A percentile compares a stretch with the other conserved stretches of the same genome.
phyloP scores from a whole-genome alignment of 129 eudicot genomes.

The Sambucus nigra region DNA sequence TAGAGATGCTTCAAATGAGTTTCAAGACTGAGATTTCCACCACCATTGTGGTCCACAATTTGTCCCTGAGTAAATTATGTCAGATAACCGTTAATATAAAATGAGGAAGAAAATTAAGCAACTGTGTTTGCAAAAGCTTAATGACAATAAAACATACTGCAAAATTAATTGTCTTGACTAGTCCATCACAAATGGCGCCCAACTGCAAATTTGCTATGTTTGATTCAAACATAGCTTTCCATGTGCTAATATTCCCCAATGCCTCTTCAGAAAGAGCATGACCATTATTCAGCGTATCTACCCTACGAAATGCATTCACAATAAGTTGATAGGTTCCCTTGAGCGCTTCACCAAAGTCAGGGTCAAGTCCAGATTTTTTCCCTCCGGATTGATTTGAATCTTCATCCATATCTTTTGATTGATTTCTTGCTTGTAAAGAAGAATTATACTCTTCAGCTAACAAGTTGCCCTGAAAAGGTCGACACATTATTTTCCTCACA shows the following conservation, averaged over 20 bases:
- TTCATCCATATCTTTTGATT: slow-evolving; percentile 11
- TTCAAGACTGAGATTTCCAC: slow-evolving; percentile 20
- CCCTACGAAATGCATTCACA: slow-evolving; percentile 23
- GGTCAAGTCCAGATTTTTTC: slow-evolving; percentile 22
- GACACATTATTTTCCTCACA: too few relatives aligned
- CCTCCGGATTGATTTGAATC: slow-evolving; percentile 4
- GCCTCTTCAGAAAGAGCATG: slow-evolving; percentile 31
- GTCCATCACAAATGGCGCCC: slow-evolving; percentile 34
- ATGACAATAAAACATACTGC: slow-evolving; percentile 45
- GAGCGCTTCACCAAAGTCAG: slow-evolving; percentile 33
- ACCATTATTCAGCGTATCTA: slow-evolving; percentile 28
- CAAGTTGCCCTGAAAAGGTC: slow-evolving; percentile 42
- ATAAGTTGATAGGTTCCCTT: slow-evolving; percentile 27
- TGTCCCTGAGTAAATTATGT: slow-evolving; percentile 36
- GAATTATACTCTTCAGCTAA: slow-evolving; percentile 27
- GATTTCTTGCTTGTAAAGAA: slow-evolving; percentile 23
- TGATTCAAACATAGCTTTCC: slow-evolving; percentile 39
- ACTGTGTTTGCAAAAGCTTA: neutral
- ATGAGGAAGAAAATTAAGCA: neutral
- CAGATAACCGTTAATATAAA: neutral
- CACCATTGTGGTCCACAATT: slow-evolving; percentile 26
- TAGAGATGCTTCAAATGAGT: slow-evolving; percentile 45
- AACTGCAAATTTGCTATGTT: slow-evolving; percentile 40
- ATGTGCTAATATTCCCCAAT: slow-evolving; percentile 32
- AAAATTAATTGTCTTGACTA: slow-evolving; percentile 28